These are phyloP conservation scores for Botrytis sinoallii DNA, from an alignment of 2,329 filamentous ascomycete species.

Conservation along the genomic window DNA sequence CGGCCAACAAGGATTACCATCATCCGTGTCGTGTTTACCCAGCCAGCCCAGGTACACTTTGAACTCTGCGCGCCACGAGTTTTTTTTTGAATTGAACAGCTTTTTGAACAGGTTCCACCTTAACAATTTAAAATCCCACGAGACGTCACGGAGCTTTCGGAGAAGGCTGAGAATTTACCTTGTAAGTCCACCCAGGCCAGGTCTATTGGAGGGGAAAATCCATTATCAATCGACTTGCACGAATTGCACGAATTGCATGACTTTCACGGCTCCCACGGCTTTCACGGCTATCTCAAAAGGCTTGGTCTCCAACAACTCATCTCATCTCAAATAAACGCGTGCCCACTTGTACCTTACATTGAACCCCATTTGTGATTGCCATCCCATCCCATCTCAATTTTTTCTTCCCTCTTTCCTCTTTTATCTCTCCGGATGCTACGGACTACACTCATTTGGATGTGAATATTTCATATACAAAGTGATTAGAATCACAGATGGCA, in stretches of 20 bases:
- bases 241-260: background rate
- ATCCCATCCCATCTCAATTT: background rate
- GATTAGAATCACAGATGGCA: conserved; percentile 40
- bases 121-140: background rate
- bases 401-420: conserved; percentile 2
- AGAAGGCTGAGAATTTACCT: conserved; percentile 9
- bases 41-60: background rate
- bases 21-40: background rate
- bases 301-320: background rate
- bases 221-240: background rate
- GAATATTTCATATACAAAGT: conserved; percentile 24
- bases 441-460: conserved; percentile 35
- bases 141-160: background rate
- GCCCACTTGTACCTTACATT: conserved; percentile 14
- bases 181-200: background rate
- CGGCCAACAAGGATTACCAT: background rate
- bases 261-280: background rate
- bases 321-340: conserved; percentile 1
- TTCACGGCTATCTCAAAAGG: background rate
- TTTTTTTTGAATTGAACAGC: background rate
- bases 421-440: conserved; percentile 30
- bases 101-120: background rate
- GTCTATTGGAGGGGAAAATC: background rate
- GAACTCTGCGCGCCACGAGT: conserved; percentile 10
- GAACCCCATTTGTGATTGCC: background rate